Base-by-base conservation (phyloP, 139 green algal species). In the Desmodesmus armatus region DNA sequence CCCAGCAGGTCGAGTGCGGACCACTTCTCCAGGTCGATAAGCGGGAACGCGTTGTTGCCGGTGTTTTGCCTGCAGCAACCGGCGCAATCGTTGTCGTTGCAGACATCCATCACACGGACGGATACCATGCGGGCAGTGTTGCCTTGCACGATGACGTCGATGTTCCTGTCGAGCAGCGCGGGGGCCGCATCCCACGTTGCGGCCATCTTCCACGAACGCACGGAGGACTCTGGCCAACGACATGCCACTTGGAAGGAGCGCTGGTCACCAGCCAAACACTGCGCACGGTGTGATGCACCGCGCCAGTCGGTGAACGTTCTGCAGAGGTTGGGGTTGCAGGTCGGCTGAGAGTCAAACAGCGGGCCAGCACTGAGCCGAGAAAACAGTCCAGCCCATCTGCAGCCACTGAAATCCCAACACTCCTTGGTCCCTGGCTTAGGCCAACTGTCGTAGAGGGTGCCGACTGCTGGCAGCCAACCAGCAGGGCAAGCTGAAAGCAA, bases 21-120 rank as follows among this genome's bases (percentile, higher is more conserved):
- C 83, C 83, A 87, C 73, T 83, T 83, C 62, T 87, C 83, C 21
- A 87, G 51, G 47, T 87, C 83, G 19, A 83, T 83, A 3, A 87
- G 63, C 58, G 62, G 73, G 31, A 41, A 80, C 0, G 37, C 27
- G 0, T 17, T 29, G 39, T 75, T 80, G 47, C 75, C 83, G 9
- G 75, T 84, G 75, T 88, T 88, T 15, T 5, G 5, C 27, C 2
- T 44, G 83, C 83, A 88, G 66, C 83, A 88, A 29, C 51, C 51
- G 40, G 53, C 19, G 74, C 83, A 88, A 39, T 88, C 83, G 23
- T 19, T 41, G 39, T 88, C 75, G 11, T 53, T 33, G 53, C 76
- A 83, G 3, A 71, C 76, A 25, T 87, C 71, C 39, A 9, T 37
- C 31, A 87, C 82, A n/a, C 82, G 81, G n/a, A 87, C 82, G 17